Conservation (phyloP, 192 early-diverging fungal species). For the Coemansia biformis region DNA sequence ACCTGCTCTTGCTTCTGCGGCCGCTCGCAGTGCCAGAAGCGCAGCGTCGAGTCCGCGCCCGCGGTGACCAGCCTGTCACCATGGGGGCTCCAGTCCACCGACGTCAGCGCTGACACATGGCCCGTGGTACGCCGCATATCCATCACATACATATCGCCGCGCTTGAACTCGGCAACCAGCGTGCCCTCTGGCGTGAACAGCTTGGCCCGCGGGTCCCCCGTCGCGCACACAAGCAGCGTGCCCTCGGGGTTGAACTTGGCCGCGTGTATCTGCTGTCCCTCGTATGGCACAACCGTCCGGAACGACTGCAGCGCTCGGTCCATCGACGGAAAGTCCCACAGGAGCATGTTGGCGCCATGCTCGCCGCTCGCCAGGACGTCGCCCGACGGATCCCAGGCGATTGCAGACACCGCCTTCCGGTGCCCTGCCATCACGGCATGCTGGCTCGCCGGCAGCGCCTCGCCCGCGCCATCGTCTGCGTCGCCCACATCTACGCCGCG, state of each 20-base stretch:
- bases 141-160: constrained; percentile 91
- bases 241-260: constrained; percentile 70
- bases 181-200: constrained; percentile 76
- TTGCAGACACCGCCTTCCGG: constrained; percentile 52
- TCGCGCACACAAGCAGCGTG: constrained; percentile 74
- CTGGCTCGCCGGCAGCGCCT: constrained; percentile 2
- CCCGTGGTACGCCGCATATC: constrained; percentile 82
- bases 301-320: constrained; percentile 68
- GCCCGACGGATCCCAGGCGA: constrained; percentile 80
- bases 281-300: constrained; percentile 70
- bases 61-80: constrained; percentile 67
- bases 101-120: constrained; percentile 75
- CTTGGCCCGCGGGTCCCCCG: constrained; percentile 65
- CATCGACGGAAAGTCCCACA: constrained; percentile 96
- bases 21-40: constrained; percentile 75
- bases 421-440: constrained; percentile 15
- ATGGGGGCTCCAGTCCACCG: constrained; percentile 76
- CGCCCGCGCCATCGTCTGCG: neutral
- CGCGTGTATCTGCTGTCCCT: constrained; percentile 78
- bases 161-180: constrained; percentile 67
- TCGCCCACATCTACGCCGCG: neutral
- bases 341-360: constrained; percentile 72
- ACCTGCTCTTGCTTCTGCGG: constrained; percentile 68
- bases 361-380: constrained; percentile 71
- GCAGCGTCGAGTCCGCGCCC: constrained; percentile 71